Percentiles rank a stretch among this genome's conserved stretches.
Evolutionary conservation across 305 asterid genomes (phyloP).

Genomic region (Petunia hybrid): DNA sequence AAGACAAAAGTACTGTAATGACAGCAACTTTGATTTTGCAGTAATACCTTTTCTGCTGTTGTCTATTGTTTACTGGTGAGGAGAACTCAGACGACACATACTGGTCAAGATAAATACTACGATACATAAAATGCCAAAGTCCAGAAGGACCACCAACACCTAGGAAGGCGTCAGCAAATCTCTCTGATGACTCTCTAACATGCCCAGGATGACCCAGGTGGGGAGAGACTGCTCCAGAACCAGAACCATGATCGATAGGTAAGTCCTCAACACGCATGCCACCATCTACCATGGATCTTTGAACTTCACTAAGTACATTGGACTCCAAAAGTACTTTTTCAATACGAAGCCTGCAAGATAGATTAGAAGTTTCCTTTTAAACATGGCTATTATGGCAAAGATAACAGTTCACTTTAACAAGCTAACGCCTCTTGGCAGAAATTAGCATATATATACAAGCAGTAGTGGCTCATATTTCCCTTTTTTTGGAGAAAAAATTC

Average conservation of each 20-base stretch:
- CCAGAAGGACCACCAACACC: slow-evolving; percentile 96
- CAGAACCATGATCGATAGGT: slow-evolving; percentile 65
- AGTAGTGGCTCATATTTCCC: slow-evolving; percentile 12
- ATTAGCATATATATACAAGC: neutral
- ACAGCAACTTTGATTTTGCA: slow-evolving; percentile 31
- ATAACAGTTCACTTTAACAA: slow-evolving; percentile 13
- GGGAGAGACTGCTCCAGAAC: slow-evolving; percentile 61
- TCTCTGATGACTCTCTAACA: slow-evolving; percentile 55
- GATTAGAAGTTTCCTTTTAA: slow-evolving; percentile 30
- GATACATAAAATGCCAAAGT: slow-evolving; percentile 96
- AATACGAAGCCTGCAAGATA: slow-evolving; percentile 73
- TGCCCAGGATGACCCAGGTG: slow-evolving; percentile 67
- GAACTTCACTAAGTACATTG: slow-evolving; percentile 89
- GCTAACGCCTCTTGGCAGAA: slow-evolving; percentile 23
- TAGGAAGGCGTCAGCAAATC: slow-evolving; percentile 51
- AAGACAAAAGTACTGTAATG: slow-evolving; percentile 23
- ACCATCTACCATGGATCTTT: slow-evolving; percentile 86
- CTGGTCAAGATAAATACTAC: slow-evolving; percentile 85
- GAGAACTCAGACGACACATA: slow-evolving; percentile 95
- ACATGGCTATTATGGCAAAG: neutral
- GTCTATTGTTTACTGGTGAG: slow-evolving; percentile 72
- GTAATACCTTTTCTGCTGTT: slow-evolving; percentile 84
- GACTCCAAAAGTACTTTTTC: slow-evolving; percentile 84
- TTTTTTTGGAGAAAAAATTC: neutral
- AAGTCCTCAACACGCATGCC: slow-evolving; percentile 90